These are phyloP conservation scores for Leptoxyphium fumago DNA, from an alignment of 2,329 filamentous ascomycete species.

Conservation along the genomic window DNA sequence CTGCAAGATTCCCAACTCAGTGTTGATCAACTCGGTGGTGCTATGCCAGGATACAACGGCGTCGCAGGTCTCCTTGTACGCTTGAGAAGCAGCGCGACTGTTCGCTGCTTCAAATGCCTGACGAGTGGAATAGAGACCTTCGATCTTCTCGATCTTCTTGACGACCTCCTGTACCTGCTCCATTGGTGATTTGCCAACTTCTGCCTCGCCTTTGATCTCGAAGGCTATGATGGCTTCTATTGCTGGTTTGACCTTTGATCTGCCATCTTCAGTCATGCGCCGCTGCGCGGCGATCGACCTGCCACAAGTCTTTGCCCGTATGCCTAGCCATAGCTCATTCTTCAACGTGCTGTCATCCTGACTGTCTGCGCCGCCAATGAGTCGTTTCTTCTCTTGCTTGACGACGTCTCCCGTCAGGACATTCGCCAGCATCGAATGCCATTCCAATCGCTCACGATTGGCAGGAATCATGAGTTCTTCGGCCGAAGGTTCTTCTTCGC, in stretches of 20 bases:
- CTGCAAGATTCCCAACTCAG: slow-evolving; percentile 76
- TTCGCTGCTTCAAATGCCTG: slow-evolving; percentile 60
- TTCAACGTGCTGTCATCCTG: slow-evolving; percentile 54
- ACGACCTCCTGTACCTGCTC: slow-evolving; percentile 86
- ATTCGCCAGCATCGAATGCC: slow-evolving; percentile 95
- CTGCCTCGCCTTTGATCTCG: slow-evolving; percentile 82
- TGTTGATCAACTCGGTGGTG: slow-evolving; percentile 90
- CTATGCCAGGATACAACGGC: slow-evolving; percentile 94
- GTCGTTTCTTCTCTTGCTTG: slow-evolving; percentile 88
- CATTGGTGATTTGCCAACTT: slow-evolving; percentile 73
- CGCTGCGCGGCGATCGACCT: slow-evolving; percentile 71
- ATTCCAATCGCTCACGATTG: slow-evolving; percentile 83
- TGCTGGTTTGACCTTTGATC: slow-evolving; percentile 54
- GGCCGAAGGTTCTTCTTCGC: slow-evolving; percentile 72
- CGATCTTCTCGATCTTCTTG: slow-evolving; percentile 76
- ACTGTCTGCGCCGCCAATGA: slow-evolving; percentile 69
- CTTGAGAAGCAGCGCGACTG: slow-evolving; percentile 58
- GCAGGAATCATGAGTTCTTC: slow-evolving; percentile 81
- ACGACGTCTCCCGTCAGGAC: slow-evolving; percentile 95
- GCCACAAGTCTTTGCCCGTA: slow-evolving; percentile 71
- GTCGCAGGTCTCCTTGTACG: slow-evolving; percentile 71
- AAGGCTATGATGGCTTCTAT: slow-evolving; percentile 88
- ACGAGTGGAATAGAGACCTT: slow-evolving; percentile 71
- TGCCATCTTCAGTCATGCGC: slow-evolving; percentile 75
- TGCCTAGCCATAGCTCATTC: slow-evolving; percentile 71